Evolutionary conservation across 805 yeast genomes (phyloP).

Genomic region (Wickerhamiella allomyrinae): DNA sequence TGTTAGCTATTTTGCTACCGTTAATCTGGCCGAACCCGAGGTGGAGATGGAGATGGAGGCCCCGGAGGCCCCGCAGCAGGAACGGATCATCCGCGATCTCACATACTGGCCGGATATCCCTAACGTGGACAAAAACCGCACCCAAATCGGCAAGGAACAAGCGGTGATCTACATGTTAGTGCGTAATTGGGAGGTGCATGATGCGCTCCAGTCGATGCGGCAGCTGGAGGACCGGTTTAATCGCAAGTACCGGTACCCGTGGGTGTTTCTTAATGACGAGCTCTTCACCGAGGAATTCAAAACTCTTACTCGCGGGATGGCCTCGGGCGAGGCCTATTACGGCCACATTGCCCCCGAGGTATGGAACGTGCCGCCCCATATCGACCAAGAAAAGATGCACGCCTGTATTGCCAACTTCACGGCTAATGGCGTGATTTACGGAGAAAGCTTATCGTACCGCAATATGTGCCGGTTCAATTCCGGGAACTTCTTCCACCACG

Average conservation of each 20-base stretch:
- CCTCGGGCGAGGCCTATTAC: constrained; percentile 63
- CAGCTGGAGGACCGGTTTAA: constrained; percentile 88
- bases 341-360: constrained; percentile 71
- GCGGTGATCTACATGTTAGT: constrained; percentile 84
- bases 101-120: constrained; percentile 19
- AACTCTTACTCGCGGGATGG: constrained; percentile 45
- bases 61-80: not conserved
- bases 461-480: constrained; percentile 95
- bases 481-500: constrained; percentile 77
- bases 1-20: not conserved
- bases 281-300: constrained; percentile 74
- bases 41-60: not conserved
- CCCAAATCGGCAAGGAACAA: constrained; percentile 45
- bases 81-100: constrained; percentile 9
- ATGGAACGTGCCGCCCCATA: constrained; percentile 66
- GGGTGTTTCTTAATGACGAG: constrained; percentile 90
- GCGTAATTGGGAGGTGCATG: constrained; percentile 62
- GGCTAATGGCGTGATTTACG: constrained; percentile 43
- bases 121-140: constrained; percentile 16
- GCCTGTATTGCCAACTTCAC: constrained; percentile 33
- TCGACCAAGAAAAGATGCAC: constrained; percentile 44
- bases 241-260: constrained; percentile 65
- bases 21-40: no score
- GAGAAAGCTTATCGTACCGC: constrained; percentile 53
- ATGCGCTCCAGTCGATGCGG: constrained; percentile 63